These are phyloP conservation scores for Coemansia sp. DNA, from an alignment of 192 early-diverging fungal species.

Conservation along the genomic window DNA sequence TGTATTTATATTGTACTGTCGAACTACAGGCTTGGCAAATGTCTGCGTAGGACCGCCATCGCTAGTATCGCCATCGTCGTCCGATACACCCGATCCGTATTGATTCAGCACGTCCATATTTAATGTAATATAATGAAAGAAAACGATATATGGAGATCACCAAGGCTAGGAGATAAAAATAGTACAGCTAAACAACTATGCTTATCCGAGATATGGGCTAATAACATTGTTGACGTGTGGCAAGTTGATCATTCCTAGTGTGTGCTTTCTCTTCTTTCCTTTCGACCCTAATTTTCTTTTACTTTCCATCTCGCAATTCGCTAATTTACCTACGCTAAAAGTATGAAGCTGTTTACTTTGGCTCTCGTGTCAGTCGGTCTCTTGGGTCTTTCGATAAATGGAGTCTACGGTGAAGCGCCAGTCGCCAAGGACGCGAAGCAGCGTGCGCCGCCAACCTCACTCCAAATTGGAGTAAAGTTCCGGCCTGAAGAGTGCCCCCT, in stretches of 20 bases:
- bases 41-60: constrained; percentile 6
- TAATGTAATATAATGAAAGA: not conserved
- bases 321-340: not conserved
- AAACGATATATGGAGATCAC: too few relatives aligned
- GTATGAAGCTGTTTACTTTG: constrained; percentile 8
- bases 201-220: not conserved
- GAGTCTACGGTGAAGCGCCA: not conserved
- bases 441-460: constrained; percentile 22
- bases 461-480: constrained; percentile 44
- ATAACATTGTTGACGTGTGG: not conserved
- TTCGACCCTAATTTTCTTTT: not conserved
- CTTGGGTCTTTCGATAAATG: not conserved
- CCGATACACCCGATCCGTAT: constrained; percentile 40
- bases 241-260: not conserved
- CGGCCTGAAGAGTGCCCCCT: constrained; percentile 22
- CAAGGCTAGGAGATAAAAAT: not conserved
- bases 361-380: not conserved
- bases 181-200: not conserved
- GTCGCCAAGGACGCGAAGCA: not conserved
- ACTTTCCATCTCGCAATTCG: not conserved
- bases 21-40: constrained; percentile 23
- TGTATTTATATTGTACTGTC: constrained; percentile 43
- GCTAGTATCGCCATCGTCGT: constrained; percentile 16
- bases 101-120: constrained; percentile 39
- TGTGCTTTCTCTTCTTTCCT: not conserved